phyloP scores from a whole-genome alignment of 345 rosid species.

The Eucalyptus rudis region DNA sequence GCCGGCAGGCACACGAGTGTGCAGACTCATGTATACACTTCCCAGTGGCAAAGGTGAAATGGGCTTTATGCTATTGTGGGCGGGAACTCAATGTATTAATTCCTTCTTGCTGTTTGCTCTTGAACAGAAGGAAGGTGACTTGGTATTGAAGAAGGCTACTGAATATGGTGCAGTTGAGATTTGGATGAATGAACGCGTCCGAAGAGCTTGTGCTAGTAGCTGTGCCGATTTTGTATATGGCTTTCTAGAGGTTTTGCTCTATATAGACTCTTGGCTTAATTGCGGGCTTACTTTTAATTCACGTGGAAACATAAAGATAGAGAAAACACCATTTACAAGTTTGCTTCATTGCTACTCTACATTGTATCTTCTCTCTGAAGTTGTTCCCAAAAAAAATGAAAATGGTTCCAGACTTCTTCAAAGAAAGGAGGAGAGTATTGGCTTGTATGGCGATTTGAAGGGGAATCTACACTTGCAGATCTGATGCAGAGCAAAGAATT shows the following conservation, averaged over 20 bases:
- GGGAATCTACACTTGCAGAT: constrained; percentile 73
- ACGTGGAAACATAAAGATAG: neutral
- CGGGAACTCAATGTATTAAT: neutral
- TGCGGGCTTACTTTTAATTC: neutral
- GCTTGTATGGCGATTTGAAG: constrained; percentile 87
- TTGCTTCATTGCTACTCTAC: neutral
- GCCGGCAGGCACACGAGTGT: neutral
- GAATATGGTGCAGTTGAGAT: constrained; percentile 95
- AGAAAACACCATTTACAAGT: neutral
- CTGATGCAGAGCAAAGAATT: constrained; percentile 82
- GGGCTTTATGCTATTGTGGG: neutral
- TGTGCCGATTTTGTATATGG: constrained; percentile 91
- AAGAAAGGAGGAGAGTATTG: constrained; percentile 82
- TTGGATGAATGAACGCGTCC: constrained; percentile 97
- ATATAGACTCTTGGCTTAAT: neutral
- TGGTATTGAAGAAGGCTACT: constrained; percentile 92
- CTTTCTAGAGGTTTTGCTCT: constrained; percentile 66
- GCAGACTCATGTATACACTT: neutral
- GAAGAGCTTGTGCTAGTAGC: constrained; percentile 92
- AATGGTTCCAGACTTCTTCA: constrained; percentile 47
- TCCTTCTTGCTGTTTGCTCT: neutral
- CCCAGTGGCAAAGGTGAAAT: neutral
- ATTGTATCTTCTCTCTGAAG: neutral
- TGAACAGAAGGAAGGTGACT: constrained; percentile 53
- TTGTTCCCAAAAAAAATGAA: neutral